Conservation (phyloP, 1,139 yeast genomes). For the Scheffersomyces insectosa region DNA sequence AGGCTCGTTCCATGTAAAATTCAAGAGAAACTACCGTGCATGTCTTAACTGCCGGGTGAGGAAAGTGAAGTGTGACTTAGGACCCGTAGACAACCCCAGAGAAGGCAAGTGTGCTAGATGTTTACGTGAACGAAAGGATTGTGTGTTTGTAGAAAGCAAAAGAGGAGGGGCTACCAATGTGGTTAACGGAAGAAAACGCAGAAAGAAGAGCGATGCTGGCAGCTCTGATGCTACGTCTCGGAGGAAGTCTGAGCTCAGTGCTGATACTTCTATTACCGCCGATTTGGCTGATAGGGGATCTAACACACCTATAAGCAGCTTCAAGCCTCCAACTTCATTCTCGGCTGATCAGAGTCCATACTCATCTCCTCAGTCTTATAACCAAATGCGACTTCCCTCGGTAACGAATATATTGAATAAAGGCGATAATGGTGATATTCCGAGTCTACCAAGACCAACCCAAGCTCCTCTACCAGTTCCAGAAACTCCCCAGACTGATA, state of each 20-base stretch:
- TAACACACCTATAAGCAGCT: background rate
- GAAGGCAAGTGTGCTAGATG: slow-evolving; percentile 88
- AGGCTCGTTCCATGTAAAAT: slow-evolving; percentile 19
- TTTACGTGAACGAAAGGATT: slow-evolving; percentile 74
- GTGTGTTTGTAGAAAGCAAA: slow-evolving; percentile 69
- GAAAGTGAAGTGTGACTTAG: slow-evolving; percentile 83
- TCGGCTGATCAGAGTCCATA: too few species aligned
- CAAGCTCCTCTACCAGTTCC: background rate
- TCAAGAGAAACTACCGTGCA: slow-evolving; percentile 73
- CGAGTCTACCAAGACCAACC: slow-evolving; percentile 1
- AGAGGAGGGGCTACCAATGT: slow-evolving; percentile 58
- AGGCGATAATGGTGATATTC: background rate
- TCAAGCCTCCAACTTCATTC: too few species aligned
- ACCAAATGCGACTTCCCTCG: slow-evolving; percentile 7
- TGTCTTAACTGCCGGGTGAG: slow-evolving; percentile 81
- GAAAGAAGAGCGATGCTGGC: slow-evolving; percentile 9
- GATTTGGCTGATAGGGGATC: background rate
- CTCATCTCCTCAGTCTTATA: background rate
- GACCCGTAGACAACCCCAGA: slow-evolving; percentile 69
- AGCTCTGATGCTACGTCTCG: background rate
- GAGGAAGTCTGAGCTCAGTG: background rate
- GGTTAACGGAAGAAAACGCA: slow-evolving; percentile 34
- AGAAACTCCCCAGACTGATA: slow-evolving; percentile 2
- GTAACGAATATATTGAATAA: slow-evolving; percentile 8
- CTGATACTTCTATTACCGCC: background rate